phyloP scores from a whole-genome alignment of 2,329 filamentous ascomycete species.

The Camillea tinctor region DNA sequence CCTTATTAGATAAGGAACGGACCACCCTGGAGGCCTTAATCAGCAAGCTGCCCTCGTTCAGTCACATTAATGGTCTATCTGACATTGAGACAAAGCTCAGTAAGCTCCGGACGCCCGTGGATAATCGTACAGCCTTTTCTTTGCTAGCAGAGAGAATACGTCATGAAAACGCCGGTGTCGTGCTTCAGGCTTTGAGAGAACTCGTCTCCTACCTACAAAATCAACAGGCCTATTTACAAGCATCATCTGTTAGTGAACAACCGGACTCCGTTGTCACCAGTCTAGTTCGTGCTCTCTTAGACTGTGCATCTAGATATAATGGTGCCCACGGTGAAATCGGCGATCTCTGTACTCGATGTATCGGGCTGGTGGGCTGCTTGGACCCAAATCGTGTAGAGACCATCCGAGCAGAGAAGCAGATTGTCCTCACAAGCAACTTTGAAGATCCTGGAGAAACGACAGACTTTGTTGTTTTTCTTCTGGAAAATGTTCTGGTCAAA shows the following conservation, averaged over 20 bases:
- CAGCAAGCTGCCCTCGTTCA: conserved; percentile 75
- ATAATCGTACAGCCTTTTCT: conserved; percentile 64
- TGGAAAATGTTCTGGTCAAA: conserved; percentile 86
- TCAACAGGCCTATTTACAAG: conserved; percentile 77
- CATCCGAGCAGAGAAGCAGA: conserved; percentile 73
- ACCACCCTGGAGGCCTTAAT: conserved; percentile 64
- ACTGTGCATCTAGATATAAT: conserved; percentile 81
- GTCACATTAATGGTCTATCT: conserved; percentile 65
- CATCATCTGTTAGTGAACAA: conserved; percentile 78
- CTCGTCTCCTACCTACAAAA: conserved; percentile 69
- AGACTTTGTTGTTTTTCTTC: conserved; percentile 79
- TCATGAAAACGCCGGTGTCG: conserved; percentile 84
- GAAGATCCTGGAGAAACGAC: conserved; percentile 72
- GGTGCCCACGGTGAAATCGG: conserved; percentile 65
- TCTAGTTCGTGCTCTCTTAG: conserved; percentile 75
- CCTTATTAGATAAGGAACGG: conserved; percentile 63
- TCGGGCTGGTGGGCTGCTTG: conserved; percentile 87
- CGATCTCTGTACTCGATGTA: conserved; percentile 72
- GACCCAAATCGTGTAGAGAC: conserved; percentile 88
- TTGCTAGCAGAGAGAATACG: conserved; percentile 72
- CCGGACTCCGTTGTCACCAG: conserved; percentile 71
- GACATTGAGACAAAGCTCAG: conserved; percentile 66
- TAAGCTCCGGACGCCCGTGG: conserved; percentile 62
- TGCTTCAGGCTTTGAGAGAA: conserved; percentile 77
- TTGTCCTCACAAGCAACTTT: conserved; percentile 87